Evolutionary conservation across 108 stramenopile genomes (phyloP).

Genomic region (Ochromonas danica): DNA sequence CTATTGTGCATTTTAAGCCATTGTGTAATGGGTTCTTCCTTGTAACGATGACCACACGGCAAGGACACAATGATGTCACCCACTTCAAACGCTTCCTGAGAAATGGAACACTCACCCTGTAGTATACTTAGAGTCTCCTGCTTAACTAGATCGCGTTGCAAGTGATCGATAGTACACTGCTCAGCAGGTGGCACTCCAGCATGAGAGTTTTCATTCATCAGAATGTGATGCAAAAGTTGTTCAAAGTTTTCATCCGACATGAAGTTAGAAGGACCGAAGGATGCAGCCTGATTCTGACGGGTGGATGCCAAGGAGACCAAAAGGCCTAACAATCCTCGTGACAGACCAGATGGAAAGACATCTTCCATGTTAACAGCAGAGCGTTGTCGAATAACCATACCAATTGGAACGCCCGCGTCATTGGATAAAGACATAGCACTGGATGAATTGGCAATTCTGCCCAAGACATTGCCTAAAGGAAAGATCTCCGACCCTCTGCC

Average conservation of each 20-base stretch:
- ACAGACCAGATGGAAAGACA: too few species aligned
- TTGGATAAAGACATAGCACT: background rate
- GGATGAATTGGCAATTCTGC: background rate
- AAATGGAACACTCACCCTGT: background rate
- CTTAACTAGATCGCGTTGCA: background rate
- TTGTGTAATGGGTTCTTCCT: slow-evolving; percentile 23
- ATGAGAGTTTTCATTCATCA: slow-evolving; percentile 26
- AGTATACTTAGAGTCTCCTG: background rate
- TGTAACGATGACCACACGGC: slow-evolving; percentile 2
- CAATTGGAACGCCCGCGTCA: background rate
- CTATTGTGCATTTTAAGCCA: slow-evolving; percentile 18
- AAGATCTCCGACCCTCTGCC: too few species aligned
- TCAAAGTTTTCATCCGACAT: too few species aligned
- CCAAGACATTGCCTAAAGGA: background rate
- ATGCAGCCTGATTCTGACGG: too few species aligned
- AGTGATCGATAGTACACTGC: background rate
- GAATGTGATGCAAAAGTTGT: background rate
- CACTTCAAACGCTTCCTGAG: slow-evolving; percentile 12
- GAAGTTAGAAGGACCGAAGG: too few species aligned
- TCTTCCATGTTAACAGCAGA: too few species aligned
- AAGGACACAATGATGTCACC: slow-evolving; percentile 1
- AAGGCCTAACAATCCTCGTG: too few species aligned
- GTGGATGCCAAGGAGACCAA: too few species aligned
- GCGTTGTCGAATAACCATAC: background rate
- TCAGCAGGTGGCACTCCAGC: background rate